phyloP scores from a whole-genome alignment of 1,284 basidiomycete species.

The Sanguinoderma infundibulare region DNA sequence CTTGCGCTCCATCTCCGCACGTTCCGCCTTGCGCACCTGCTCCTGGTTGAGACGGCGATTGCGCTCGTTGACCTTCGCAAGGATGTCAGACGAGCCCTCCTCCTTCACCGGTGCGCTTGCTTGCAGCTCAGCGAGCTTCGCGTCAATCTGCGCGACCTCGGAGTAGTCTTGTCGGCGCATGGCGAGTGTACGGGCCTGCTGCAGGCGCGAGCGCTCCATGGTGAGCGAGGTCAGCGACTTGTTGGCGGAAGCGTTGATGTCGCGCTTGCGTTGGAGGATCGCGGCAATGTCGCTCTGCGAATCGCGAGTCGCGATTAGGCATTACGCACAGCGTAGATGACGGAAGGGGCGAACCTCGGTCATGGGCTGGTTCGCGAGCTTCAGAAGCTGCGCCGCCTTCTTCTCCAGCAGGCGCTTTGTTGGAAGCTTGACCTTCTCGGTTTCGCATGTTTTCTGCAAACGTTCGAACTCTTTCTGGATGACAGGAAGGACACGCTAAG shows the following conservation, averaged over 20 bases:
- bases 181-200: conserved; percentile 72
- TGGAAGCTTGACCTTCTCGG: conserved; percentile 68
- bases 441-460: conserved; percentile 49
- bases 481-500: neutral
- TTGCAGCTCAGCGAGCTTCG: conserved; percentile 60
- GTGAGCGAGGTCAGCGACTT: conserved; percentile 44
- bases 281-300: conserved; percentile 68
- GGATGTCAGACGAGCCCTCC: conserved; percentile 51
- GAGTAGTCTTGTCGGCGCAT: conserved; percentile 66
- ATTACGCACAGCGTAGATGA: neutral
- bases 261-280: conserved; percentile 73
- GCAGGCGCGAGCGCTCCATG: conserved; percentile 66
- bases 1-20: conserved; percentile 67
- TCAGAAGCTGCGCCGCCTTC: conserved; percentile 65
- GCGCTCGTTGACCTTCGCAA: conserved; percentile 86
- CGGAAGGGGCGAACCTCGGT: conserved; percentile 67
- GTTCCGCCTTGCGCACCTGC: conserved; percentile 77
- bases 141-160: conserved; percentile 65
- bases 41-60: conserved; percentile 85
- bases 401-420: conserved; percentile 66
- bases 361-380: conserved; percentile 61
- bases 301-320: neutral
- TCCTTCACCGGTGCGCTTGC: conserved; percentile 34
- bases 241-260: conserved; percentile 51
- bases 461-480: conserved; percentile 77